These are phyloP conservation scores for Entomortierella lignicola DNA, from an alignment of 192 early-diverging fungal species.

Conservation along the genomic window DNA sequence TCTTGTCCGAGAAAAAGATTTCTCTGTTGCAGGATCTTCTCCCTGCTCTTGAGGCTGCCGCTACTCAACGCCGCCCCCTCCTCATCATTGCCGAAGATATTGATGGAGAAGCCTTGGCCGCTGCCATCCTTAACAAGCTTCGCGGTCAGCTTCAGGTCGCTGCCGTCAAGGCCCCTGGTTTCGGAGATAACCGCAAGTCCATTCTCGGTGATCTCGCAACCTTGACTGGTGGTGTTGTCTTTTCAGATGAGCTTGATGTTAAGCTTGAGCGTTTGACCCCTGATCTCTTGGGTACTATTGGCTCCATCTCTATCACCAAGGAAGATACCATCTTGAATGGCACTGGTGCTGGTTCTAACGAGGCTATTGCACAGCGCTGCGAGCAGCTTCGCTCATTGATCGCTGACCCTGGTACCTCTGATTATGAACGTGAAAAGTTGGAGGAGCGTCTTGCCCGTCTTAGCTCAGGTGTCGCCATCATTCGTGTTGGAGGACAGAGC, in stretches of 20 bases:
- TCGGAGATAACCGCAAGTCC: conserved; percentile 99
- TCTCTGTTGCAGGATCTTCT: conserved; percentile 95
- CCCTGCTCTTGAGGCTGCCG: conserved; percentile 95
- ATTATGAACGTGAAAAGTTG: conserved; percentile 99
- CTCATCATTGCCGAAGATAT: conserved; percentile 98
- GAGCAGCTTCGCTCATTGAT: conserved; percentile 98
- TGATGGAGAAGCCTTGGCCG: conserved; percentile 99
- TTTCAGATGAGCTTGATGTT: conserved; percentile 95
- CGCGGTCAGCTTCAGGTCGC: conserved; percentile 97
- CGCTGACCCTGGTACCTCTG: conserved; percentile 80
- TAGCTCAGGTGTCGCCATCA: conserved; percentile 98
- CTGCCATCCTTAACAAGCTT: conserved; percentile 99
- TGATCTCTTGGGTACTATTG: conserved; percentile 92
- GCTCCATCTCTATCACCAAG: conserved; percentile 93
- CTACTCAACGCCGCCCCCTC: conserved; percentile 94
- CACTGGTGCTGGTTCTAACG: conserved; percentile 94
- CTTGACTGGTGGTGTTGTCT: conserved; percentile 96
- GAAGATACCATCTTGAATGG: conserved; percentile 97
- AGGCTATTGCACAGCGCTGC: conserved; percentile 89
- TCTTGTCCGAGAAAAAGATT: conserved; percentile 99
- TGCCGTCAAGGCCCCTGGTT: conserved; percentile 99
- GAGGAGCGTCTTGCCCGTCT: conserved; percentile 99
- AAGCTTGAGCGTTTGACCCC: conserved; percentile 96
- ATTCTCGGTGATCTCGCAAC: conserved; percentile 98
- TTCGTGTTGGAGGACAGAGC: conserved; percentile 96